These are phyloP conservation scores for Raphidocelis subcapitata DNA, from an alignment of 139 green algal genomes.

Conservation along the genomic window DNA sequence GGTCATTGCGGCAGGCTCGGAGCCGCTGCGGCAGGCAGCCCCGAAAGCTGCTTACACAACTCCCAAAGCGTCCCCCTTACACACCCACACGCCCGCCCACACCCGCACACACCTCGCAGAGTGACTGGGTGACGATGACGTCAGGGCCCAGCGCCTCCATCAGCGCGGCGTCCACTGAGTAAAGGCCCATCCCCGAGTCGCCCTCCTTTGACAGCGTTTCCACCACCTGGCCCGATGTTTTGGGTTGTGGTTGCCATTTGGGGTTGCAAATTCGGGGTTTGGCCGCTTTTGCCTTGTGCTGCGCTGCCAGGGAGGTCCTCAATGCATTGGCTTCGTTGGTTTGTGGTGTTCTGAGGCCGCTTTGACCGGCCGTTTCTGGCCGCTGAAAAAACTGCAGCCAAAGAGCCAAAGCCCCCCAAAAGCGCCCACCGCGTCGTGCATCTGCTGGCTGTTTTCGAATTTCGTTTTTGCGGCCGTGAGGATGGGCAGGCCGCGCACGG, in stretches of 20 bases:
- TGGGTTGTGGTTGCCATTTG: not conserved
- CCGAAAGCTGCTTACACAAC: too few relatives aligned
- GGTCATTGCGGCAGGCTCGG: too few relatives aligned
- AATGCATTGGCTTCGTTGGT: not conserved
- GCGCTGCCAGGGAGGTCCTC: not conserved
- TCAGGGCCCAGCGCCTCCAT: slow-evolving; percentile 51
- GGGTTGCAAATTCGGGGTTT: not conserved
- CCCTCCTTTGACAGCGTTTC: too few relatives aligned
- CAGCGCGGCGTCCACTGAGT: slow-evolving; percentile 45
- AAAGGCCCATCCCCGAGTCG: slow-evolving; percentile 54
- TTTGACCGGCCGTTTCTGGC: too few relatives aligned
- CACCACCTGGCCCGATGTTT: too few relatives aligned
- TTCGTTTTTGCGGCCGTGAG: slow-evolving; percentile 59
- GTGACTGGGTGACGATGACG: slow-evolving; percentile 67
- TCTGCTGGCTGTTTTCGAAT: slow-evolving; percentile 50
- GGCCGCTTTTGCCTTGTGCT: not conserved
- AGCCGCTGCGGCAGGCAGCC: too few relatives aligned
- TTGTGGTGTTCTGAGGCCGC: slow-evolving; percentile 8
- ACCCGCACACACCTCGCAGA: slow-evolving; percentile 62
- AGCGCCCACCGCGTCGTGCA: slow-evolving; percentile 37
- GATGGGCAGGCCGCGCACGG: slow-evolving; percentile 30
- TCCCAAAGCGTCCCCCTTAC: too few relatives aligned
- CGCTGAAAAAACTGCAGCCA: not conserved
- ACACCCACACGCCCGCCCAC: not conserved
- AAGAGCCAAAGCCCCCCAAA: too few relatives aligned